A percentile compares a stretch with the other conserved stretches of the same genome.
Conservation (phyloP, 257 asterid species). For the Lycium ferocissimum region DNA sequence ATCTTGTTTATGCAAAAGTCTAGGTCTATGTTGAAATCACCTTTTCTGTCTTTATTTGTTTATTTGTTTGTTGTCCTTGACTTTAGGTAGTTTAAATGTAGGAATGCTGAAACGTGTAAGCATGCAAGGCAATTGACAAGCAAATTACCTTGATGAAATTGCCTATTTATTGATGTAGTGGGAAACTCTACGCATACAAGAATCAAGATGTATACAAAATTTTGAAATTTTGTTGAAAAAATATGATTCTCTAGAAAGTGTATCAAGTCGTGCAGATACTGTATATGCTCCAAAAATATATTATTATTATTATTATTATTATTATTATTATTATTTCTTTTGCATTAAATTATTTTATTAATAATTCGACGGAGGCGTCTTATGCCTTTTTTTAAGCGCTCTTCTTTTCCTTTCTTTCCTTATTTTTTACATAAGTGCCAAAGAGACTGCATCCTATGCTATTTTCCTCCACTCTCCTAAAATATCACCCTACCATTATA, state of each 20-base stretch:
- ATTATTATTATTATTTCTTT: not conserved
- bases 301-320: not conserved
- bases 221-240: not conserved
- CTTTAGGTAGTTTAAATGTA: not conserved
- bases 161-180: constrained; percentile 13
- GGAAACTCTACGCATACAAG: not conserved
- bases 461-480: not conserved
- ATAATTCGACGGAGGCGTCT: not conserved
- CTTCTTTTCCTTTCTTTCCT: not conserved
- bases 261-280: not conserved
- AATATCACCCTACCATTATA: not conserved
- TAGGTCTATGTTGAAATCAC: constrained; percentile 4
- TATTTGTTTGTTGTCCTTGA: constrained; percentile 1
- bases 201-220: not conserved
- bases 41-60: not conserved
- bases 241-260: not conserved
- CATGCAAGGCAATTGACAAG: constrained; percentile 1
- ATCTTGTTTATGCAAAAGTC: constrained; percentile 19
- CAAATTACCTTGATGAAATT: constrained; percentile 13
- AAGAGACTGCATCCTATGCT: not conserved
- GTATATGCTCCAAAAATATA: not conserved
- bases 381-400: not conserved
- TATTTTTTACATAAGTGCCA: not conserved
- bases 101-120: not conserved
- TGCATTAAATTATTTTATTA: not conserved